Percentiles rank a stretch among this genome's conserved stretches.
phyloP scores from a whole-genome alignment of 306 rosid species.

The Vigna angularis region DNA sequence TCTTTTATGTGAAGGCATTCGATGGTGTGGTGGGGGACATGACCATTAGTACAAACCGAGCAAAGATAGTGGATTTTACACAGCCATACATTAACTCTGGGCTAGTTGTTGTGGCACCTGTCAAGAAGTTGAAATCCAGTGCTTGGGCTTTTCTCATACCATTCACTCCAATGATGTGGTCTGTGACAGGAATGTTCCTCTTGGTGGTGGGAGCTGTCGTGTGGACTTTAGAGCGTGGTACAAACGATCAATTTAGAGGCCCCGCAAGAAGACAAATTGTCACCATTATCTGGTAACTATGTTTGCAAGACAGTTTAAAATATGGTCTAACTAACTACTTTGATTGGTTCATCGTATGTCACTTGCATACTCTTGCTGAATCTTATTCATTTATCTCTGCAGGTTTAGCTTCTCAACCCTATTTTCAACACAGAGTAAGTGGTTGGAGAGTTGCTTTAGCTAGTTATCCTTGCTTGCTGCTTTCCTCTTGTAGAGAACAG shows the following conservation, averaged over 20 bases:
- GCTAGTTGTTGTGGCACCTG: conserved; percentile 74
- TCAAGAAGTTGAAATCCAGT: conserved; percentile 58
- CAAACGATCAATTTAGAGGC: conserved; percentile 71
- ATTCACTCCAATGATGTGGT: conserved; percentile 75
- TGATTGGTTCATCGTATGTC: not conserved
- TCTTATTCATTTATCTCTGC: conserved; percentile 32
- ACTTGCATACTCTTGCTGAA: not conserved
- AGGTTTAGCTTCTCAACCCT: conserved; percentile 80
- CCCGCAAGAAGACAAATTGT: conserved; percentile 69
- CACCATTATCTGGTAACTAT: conserved; percentile 67
- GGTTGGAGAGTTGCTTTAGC: not conserved
- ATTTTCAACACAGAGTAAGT: conserved; percentile 84
- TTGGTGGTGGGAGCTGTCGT: conserved; percentile 66
- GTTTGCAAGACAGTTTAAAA: not conserved
- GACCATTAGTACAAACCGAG: conserved; percentile 71
- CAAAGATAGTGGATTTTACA: conserved; percentile 81
- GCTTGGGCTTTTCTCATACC: conserved; percentile 90
- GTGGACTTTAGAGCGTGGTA: conserved; percentile 82
- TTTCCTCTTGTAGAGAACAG: not conserved
- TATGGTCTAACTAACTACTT: not conserved
- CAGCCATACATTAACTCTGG: conserved; percentile 86
- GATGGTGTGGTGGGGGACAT: conserved; percentile 84
- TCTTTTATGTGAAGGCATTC: conserved; percentile 50
- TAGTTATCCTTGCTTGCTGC: not conserved
- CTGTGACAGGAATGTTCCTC: conserved; percentile 65